These are phyloP conservation scores for Curvularia sp. DNA, from an alignment of 2,329 filamentous ascomycete species.

Conservation along the genomic window DNA sequence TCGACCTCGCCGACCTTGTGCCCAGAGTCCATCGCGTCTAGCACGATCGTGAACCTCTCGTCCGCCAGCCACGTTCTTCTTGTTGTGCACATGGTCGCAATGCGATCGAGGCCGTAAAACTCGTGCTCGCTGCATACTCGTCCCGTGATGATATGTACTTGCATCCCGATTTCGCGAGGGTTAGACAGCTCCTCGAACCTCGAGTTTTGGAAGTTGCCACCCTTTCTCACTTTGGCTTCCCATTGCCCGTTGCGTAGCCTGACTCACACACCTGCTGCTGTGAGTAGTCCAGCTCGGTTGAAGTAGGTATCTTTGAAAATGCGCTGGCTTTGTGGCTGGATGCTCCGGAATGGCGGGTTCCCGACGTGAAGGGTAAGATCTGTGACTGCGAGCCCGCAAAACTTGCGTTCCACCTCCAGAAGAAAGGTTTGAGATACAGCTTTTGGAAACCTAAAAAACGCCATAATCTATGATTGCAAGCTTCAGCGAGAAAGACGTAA, in stretches of 20 bases:
- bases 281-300: constrained; percentile 29
- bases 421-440: constrained; percentile 7
- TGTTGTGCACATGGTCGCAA: constrained; percentile 34
- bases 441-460: constrained; percentile 10
- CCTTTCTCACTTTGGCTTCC: constrained; percentile 31
- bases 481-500: not conserved
- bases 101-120: constrained; percentile 14
- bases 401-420: constrained; percentile 25
- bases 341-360: constrained; percentile 17
- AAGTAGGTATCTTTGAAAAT: constrained; percentile 39
- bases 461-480: not conserved
- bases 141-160: constrained; percentile 8
- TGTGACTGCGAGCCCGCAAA: constrained; percentile 18
- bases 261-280: constrained; percentile 35
- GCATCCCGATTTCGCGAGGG: constrained; percentile 21
- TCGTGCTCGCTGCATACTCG: not conserved
- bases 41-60: constrained; percentile 20
- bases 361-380: constrained; percentile 13
- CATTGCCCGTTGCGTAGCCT: constrained; percentile 24
- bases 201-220: constrained; percentile 31
- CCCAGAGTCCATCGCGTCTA: constrained; percentile 34
- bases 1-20: constrained; percentile 47
- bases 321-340: constrained; percentile 13
- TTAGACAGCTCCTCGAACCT: constrained; percentile 37
- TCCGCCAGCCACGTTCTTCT: constrained; percentile 39